A percentile compares a stretch with the other conserved stretches of the same genome.
phyloP scores from a whole-genome alignment of 768 basidiomycete genomes.

The Termitomyces sp. region DNA sequence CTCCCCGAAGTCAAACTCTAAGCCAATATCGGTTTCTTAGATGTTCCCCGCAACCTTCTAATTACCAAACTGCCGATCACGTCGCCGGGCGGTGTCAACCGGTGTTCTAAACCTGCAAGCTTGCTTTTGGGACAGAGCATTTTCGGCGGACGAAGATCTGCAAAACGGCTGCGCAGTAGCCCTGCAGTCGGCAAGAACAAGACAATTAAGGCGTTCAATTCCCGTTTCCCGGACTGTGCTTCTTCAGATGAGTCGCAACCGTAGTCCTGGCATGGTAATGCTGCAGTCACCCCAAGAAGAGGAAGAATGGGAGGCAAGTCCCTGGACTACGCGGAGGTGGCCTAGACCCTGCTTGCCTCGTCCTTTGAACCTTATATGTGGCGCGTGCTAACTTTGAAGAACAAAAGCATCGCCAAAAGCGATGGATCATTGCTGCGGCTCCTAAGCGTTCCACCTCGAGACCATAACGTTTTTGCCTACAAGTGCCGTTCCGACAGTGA shows the following conservation, averaged over 20 bases:
- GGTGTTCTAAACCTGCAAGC: constrained; percentile 8
- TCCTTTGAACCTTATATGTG: constrained; percentile 8
- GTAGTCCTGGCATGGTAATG: neutral
- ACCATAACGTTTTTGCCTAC: constrained; percentile 5
- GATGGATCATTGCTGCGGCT: constrained; percentile 3
- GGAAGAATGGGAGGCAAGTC: constrained; percentile 1
- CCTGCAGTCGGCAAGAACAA: neutral
- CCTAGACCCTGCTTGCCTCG: neutral
- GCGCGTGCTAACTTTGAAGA: constrained; percentile 11
- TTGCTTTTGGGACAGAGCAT: neutral
- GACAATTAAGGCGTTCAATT: neutral
- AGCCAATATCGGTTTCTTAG: constrained; percentile 10
- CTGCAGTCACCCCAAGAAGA: constrained; percentile 3
- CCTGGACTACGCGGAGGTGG: constrained; percentile 13
- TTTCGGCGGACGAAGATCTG: constrained; percentile 10
- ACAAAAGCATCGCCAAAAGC: constrained; percentile 4
- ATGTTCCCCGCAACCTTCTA: constrained; percentile 11
- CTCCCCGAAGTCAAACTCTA: constrained; percentile 1
- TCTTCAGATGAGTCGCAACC: neutral
- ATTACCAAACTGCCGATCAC: constrained; percentile 19
- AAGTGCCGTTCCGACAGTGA: neutral
- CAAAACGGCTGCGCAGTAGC: neutral
- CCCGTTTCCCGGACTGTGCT: neutral
- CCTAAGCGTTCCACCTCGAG: constrained; percentile 1
- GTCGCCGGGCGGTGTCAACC: constrained; percentile 11